Conservation (phyloP, 139 green algal genomes). For the Ulvella scutata region DNA sequence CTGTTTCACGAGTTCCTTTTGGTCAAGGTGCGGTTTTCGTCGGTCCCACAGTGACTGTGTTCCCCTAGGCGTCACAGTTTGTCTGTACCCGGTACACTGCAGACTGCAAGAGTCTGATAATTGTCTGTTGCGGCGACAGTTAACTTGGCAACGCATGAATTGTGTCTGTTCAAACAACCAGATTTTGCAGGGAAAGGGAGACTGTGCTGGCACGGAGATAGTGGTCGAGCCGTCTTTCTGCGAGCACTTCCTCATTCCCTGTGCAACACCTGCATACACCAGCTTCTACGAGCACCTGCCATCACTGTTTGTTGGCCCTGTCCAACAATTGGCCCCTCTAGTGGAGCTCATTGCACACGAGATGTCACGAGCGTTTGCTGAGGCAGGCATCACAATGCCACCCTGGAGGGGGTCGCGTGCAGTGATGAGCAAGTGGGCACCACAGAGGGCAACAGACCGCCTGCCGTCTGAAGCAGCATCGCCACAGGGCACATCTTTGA, state of each 20-base stretch:
- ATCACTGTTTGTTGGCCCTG: not conserved
- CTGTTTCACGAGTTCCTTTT: not conserved
- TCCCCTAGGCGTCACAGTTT: too few relatives aligned
- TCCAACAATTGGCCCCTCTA: not conserved
- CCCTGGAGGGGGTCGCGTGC: not conserved
- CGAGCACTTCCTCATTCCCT: constrained; percentile 1
- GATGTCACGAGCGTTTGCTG: not conserved
- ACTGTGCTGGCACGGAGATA: not conserved
- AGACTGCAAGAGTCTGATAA: too few relatives aligned
- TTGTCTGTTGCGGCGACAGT: too few relatives aligned
- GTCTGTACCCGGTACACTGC: too few relatives aligned
- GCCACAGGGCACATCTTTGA: too few relatives aligned
- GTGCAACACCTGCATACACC: not conserved
- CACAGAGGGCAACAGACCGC: not conserved
- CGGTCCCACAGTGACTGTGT: too few relatives aligned
- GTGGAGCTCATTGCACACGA: not conserved
- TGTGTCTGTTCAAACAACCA: too few relatives aligned
- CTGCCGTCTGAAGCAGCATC: not conserved
- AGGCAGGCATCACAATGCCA: not conserved
- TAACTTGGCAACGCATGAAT: too few relatives aligned
- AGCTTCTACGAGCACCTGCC: not conserved
- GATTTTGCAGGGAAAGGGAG: not conserved
- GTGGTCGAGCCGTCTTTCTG: not conserved
- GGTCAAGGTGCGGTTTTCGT: constrained; percentile 3
- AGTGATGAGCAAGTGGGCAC: not conserved